phyloP scores from a whole-genome alignment of 108 stramenopile genomes.

The Nannochloropsis granulata region DNA sequence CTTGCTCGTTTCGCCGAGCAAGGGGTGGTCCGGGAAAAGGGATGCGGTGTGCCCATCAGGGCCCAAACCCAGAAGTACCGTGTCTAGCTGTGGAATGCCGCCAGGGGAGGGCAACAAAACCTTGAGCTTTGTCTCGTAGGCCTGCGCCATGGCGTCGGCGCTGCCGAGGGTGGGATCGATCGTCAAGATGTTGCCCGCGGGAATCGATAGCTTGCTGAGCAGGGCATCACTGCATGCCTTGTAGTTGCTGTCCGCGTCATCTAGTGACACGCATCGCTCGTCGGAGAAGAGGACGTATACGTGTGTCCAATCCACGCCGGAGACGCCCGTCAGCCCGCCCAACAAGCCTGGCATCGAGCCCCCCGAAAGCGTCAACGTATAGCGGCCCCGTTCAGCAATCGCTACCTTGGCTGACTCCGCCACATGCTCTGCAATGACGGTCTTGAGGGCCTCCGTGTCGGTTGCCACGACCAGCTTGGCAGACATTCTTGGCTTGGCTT shows the following conservation, averaged over 20 bases:
- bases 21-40: slow-evolving; percentile 69
- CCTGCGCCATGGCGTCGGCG: slow-evolving; percentile 38
- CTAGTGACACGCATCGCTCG: slow-evolving; percentile 69
- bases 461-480: neutral
- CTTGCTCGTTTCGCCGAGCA: slow-evolving; percentile 45
- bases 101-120: slow-evolving; percentile 19
- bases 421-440: neutral
- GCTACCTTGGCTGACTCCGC: slow-evolving; percentile 1
- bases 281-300: slow-evolving; percentile 82
- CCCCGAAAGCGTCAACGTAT: slow-evolving; percentile 72
- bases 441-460: neutral
- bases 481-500: neutral
- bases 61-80: slow-evolving; percentile 82
- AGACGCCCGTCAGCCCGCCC: slow-evolving; percentile 4
- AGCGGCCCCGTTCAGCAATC: slow-evolving; percentile 33
- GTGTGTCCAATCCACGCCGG: slow-evolving; percentile 30
- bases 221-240: slow-evolving; percentile 25
- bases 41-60: slow-evolving; percentile 93
- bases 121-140: slow-evolving; percentile 41
- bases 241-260: slow-evolving; percentile 63
- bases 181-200: neutral
- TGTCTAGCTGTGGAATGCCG: slow-evolving; percentile 49
- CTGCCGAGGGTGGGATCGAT: neutral
- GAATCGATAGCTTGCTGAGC: neutral
- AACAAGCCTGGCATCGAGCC: slow-evolving; percentile 66